Conservation (phyloP, 345 rosid species). For the Hibiscus syriacus region DNA sequence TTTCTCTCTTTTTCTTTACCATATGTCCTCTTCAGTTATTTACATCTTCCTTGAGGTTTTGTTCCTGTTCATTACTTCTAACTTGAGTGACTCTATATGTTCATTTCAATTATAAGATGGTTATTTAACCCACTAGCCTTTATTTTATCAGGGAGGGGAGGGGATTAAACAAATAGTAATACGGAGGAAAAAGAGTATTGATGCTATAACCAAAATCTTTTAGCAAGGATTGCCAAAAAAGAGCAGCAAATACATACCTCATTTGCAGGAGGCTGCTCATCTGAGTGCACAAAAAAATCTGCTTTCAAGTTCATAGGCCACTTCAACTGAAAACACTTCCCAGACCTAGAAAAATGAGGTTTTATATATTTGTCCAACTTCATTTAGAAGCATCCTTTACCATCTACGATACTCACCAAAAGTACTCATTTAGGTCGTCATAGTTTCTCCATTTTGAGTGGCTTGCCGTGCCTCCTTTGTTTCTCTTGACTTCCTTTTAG, state of each 20-base stretch:
- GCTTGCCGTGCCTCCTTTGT: constrained; percentile 77
- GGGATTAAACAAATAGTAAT: neutral
- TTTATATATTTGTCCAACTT: neutral
- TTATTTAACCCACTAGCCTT: too few relatives aligned
- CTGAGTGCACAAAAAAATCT: constrained; percentile 66
- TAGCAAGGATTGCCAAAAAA: neutral
- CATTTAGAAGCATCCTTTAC: neutral
- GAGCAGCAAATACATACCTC: constrained; percentile 29
- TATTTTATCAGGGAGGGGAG: neutral
- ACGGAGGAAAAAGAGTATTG: neutral
- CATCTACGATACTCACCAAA: constrained; percentile 53
- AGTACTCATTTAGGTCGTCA: constrained; percentile 95
- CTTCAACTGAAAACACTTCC: constrained; percentile 47
- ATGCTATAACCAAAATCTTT: neutral
- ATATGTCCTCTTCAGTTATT: neutral
- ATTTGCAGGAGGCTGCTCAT: constrained; percentile 24
- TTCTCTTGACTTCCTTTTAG: constrained; percentile 75
- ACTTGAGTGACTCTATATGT: neutral
- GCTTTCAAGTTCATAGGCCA: constrained; percentile 69
- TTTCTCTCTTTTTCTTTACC: neutral
- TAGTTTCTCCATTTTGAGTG: constrained; percentile 98
- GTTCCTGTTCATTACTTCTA: neutral
- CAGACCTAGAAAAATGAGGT: constrained; percentile 50
- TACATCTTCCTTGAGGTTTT: neutral
- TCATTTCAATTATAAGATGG: neutral